Conservation (phyloP, 2,329 filamentous ascomycete genomes). For the Capronia coronata region DNA sequence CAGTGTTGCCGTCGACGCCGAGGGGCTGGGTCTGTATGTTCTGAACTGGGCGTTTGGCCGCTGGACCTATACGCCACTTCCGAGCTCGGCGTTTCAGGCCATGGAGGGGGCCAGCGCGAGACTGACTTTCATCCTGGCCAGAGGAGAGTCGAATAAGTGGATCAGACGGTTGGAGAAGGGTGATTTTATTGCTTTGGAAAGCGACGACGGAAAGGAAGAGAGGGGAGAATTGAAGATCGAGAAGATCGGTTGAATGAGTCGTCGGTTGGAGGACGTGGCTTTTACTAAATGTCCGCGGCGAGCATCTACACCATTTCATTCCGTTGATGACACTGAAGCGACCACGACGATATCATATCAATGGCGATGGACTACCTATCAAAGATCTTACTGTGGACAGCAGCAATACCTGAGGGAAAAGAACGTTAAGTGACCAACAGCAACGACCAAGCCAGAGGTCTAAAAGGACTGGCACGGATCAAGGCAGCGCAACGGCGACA, state of each 20-base stretch:
- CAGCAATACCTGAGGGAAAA: too few relatives aligned
- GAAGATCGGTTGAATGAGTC: constrained; percentile 27
- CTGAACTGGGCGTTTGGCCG: constrained; percentile 97
- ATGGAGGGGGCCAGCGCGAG: constrained; percentile 32
- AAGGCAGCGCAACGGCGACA: too few relatives aligned
- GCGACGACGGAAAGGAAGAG: constrained; percentile 15
- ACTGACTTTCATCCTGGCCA: constrained; percentile 44
- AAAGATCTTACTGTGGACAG: too few relatives aligned
- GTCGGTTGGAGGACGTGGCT: too few relatives aligned
- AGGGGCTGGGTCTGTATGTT: constrained; percentile 60
- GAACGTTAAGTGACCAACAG: too few relatives aligned
- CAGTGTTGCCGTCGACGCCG: constrained; percentile 30
- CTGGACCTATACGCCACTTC: constrained; percentile 75
- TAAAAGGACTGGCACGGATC: too few relatives aligned
- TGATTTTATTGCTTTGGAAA: constrained; percentile 33
- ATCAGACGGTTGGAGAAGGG: constrained; percentile 43
- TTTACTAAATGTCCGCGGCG: too few relatives aligned
- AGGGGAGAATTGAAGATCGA: constrained; percentile 21
- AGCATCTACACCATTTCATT: too few relatives aligned
- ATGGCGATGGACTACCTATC: too few relatives aligned
- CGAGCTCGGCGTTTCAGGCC: constrained; percentile 32
- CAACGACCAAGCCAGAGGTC: too few relatives aligned
- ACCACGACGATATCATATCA: too few relatives aligned
- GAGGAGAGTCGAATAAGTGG: constrained; percentile 45
- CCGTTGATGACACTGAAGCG: too few relatives aligned